Base-by-base conservation (phyloP, 768 basidiomycete genomes). In the Leccinum truebloodii region DNA sequence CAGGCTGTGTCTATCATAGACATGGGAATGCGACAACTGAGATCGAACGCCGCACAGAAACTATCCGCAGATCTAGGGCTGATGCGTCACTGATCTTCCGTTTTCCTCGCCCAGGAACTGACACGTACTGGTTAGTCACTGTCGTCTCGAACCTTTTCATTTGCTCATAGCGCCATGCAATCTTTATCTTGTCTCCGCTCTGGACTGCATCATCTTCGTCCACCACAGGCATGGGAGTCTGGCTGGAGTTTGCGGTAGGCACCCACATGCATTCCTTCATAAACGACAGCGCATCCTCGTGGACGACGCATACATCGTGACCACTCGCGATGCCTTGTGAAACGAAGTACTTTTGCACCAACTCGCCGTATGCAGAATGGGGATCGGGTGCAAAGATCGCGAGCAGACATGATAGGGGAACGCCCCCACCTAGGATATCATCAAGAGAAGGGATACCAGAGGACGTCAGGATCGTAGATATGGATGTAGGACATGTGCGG, bases 131-230 rank as follows among this genome's bases (percentile, higher is more conserved):
- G 63, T 76, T 75, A 50, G 79, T 71, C 22, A 94, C 86, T 3
- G 92, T 94, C 4, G 95, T 97, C 76, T 92, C 85, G 73, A 97
- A 96, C 75, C 81, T 87, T 76, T 89, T 92, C 91, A 98, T 91
- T 59, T 87, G 83, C 69, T 94, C 93, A 74, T 99, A 99, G 70
- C 97, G 83, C 92, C 97, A 99, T 32, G 97, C 97, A 67, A 99
- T 98, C 78, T 91, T 96, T 64, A 95, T 90, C 67, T 86, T 87
- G 28, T 85, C 80, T 46, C 77, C 81, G 37, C 67, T 70, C 64
- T 79, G 80, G 13, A 70, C 69, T n/a, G 63, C 64, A 35, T 65
- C 68, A 32, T 60, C 68, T 37, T 79, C 76, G 46, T 81, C 80
- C 30, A 54, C 54, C 10, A 59, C 24, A 14, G 67, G 61, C n/a